Conservation (phyloP, 257 asterid species). For the Nicotiana obtusifolia region DNA sequence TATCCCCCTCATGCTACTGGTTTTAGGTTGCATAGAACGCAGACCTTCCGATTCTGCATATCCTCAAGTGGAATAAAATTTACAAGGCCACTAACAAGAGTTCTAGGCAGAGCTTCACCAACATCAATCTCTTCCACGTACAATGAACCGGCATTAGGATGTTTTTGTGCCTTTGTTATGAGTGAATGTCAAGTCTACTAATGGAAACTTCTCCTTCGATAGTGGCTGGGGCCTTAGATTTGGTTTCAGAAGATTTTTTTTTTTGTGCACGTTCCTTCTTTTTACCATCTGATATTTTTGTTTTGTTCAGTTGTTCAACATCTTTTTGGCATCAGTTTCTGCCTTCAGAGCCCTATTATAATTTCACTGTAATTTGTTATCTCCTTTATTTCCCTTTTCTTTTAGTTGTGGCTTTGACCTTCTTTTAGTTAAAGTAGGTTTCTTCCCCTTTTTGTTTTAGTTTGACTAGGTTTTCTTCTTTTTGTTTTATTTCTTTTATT, state of each 20-base stretch:
- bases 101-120: conserved; percentile 85
- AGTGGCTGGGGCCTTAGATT: conserved; percentile 45
- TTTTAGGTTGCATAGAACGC: conserved; percentile 96
- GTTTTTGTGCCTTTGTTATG: conserved; percentile 73
- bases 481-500: too few relatives aligned
- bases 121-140: conserved; percentile 98
- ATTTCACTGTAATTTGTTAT: too few relatives aligned
- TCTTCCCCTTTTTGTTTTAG: too few relatives aligned
- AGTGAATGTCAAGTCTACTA: conserved; percentile 83
- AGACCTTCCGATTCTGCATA: conserved; percentile 96
- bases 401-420: too few relatives aligned
- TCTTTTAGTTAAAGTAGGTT: too few relatives aligned
- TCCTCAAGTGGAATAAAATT: conserved; percentile 83
- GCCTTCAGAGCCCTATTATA: conserved; percentile 60
- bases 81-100: conserved; percentile 97
- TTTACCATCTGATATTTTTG: conserved; percentile 64
- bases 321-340: conserved; percentile 54
- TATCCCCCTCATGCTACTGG: conserved; percentile 92
- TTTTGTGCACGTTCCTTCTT: conserved; percentile 53
- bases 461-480: too few relatives aligned
- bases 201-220: conserved; percentile 58
- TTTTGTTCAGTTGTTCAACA: conserved; percentile 55
- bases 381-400: too few relatives aligned
- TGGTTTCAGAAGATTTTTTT: conserved; percentile 59
- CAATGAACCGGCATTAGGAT: conserved; percentile 87